Evolutionary conservation across 192 early-diverging fungal genomes (phyloP).

Genomic region (Rhizophagus prolifer): DNA sequence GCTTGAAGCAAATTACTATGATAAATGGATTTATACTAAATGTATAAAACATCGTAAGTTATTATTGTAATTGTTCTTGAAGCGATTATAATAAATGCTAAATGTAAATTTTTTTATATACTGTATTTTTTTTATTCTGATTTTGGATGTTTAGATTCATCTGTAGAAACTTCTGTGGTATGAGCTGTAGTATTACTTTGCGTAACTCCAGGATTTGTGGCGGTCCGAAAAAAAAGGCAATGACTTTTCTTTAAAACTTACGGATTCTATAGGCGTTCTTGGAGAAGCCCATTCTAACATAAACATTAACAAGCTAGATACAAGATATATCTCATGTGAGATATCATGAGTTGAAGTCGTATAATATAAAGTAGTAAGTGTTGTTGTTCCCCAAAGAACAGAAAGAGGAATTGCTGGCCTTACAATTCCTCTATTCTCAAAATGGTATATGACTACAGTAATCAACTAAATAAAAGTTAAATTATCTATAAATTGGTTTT

Average conservation of each 20-base stretch:
- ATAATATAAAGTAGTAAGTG: constrained; percentile 28
- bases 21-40: neutral
- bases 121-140: neutral
- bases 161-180: neutral
- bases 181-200: neutral
- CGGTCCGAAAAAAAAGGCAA: neutral
- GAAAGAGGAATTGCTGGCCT: constrained; percentile 28
- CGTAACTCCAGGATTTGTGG: neutral
- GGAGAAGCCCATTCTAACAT: constrained; percentile 24
- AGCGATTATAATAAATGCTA: no score
- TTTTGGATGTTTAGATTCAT: neutral
- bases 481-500: neutral
- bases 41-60: neutral
- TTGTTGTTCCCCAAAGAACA: constrained; percentile 22
- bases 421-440: constrained; percentile 27
- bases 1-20: constrained; percentile 15
- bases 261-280: neutral
- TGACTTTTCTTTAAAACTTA: neutral
- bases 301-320: constrained; percentile 30
- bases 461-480: constrained; percentile 9
- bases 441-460: constrained; percentile 30
- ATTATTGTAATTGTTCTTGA: no score
- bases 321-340: constrained; percentile 27
- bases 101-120: no score
- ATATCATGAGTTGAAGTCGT: constrained; percentile 24